Percentiles rank a stretch among this genome's conserved stretches.
Evolutionary conservation across 306 rosid species (phyloP).

Genomic region (Oxytropis ochrocephala): DNA sequence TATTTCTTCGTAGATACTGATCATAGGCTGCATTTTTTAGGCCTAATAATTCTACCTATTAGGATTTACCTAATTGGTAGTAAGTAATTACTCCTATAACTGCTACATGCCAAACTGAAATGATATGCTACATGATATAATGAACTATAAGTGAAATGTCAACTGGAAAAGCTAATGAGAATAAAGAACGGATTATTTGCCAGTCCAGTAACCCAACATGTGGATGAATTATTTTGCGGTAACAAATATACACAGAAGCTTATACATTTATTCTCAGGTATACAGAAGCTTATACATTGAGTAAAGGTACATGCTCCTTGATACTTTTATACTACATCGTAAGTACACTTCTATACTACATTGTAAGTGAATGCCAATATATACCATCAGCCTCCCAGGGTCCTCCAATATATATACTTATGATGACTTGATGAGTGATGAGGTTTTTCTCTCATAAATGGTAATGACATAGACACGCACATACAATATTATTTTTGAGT

Average conservation of each 20-base stretch:
- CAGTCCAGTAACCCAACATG: not conserved
- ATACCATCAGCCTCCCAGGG: not conserved
- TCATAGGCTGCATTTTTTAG: no score
- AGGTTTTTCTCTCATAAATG: not conserved
- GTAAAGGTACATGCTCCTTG: not conserved
- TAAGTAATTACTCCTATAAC: no score
- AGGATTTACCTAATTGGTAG: no score
- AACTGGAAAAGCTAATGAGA: not conserved
- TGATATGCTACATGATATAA: not conserved
- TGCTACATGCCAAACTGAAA: not conserved
- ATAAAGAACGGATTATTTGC: not conserved
- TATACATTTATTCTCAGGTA: no score
- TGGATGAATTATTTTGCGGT: not conserved
- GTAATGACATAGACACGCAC: not conserved
- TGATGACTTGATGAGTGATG: not conserved
- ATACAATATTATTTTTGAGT: conserved; percentile 38
- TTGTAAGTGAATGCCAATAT: not conserved
- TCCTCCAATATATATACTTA: not conserved
- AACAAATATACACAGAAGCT: not conserved
- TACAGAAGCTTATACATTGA: not conserved
- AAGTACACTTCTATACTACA: no score
- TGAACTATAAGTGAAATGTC: not conserved
- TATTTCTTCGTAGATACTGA: no score
- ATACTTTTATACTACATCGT: not conserved
- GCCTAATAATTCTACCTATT: no score